These are phyloP conservation scores for Ceratobasidium sp. DNA, from an alignment of 1,284 basidiomycete species.

Conservation along the genomic window DNA sequence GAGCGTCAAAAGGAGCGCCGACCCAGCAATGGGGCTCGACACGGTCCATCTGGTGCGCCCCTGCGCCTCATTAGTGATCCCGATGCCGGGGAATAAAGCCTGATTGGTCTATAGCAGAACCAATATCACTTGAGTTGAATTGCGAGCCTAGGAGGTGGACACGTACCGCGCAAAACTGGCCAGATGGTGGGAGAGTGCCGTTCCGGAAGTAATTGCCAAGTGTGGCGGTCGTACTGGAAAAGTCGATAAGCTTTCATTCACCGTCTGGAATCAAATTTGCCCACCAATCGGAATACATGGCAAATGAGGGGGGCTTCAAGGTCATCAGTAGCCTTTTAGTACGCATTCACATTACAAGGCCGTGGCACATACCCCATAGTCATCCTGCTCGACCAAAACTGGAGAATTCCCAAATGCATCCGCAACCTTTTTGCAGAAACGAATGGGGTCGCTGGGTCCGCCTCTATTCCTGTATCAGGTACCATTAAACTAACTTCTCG, in stretches of 20 bases:
- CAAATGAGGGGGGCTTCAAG: not conserved
- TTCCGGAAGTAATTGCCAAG: constrained; percentile 30
- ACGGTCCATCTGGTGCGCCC: no score
- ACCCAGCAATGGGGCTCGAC: no score
- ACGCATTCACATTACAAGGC: no score
- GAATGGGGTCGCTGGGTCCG: constrained; percentile 38
- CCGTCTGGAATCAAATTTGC: not conserved
- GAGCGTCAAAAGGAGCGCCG: no score
- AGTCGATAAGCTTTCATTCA: not conserved
- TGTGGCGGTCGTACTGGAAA: constrained; percentile 23
- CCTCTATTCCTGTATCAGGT: constrained; percentile 30
- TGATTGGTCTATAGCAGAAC: constrained; percentile 34
- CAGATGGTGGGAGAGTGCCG: constrained; percentile 17
- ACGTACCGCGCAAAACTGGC: constrained; percentile 25
- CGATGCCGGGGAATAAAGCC: constrained; percentile 33
- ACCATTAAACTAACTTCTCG: no score
- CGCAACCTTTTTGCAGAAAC: constrained; percentile 32
- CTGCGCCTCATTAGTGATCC: no score
- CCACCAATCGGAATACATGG: constrained; percentile 17
- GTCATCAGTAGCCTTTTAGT: not conserved
- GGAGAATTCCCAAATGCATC: constrained; percentile 34
- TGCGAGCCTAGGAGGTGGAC: not conserved
- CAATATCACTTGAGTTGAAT: no score
- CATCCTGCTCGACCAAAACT: constrained; percentile 35
- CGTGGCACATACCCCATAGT: no score